These are phyloP conservation scores for Suillus occidentalis DNA, from an alignment of 768 basidiomycete species.

Conservation along the genomic window DNA sequence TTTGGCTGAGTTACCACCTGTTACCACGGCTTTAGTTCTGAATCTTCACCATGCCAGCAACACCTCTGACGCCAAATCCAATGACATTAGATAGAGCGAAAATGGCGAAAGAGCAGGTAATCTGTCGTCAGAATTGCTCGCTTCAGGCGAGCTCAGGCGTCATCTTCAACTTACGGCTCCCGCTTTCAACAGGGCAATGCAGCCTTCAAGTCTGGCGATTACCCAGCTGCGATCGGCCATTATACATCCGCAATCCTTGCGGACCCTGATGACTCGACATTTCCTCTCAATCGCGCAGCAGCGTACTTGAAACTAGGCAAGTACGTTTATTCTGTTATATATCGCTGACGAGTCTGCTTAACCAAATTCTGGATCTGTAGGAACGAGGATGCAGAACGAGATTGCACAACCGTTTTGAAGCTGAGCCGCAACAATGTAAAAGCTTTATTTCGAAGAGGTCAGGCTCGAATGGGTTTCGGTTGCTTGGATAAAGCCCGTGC, in stretches of 20 bases:
- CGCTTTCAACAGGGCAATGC: slow-evolving; percentile 66
- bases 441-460: slow-evolving; percentile 74
- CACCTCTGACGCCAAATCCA: background rate
- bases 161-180: background rate
- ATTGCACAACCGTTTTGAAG: slow-evolving; percentile 66
- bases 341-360: background rate
- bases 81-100: slow-evolving; percentile 38
- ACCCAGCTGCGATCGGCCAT: slow-evolving; percentile 76
- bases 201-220: slow-evolving; percentile 82
- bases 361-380: slow-evolving; percentile 37
- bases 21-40: background rate
- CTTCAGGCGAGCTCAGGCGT: background rate
- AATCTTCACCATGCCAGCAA: background rate
- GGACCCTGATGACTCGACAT: slow-evolving; percentile 70
- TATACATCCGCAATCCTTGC: slow-evolving; percentile 81
- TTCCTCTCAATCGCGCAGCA: slow-evolving; percentile 84
- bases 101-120: slow-evolving; percentile 34
- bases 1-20: background rate
- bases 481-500: slow-evolving; percentile 56
- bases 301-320: slow-evolving; percentile 95
- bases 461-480: slow-evolving; percentile 62
- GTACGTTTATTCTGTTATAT: slow-evolving; percentile 50
- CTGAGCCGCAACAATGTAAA: slow-evolving; percentile 68
- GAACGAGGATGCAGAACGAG: slow-evolving; percentile 76
- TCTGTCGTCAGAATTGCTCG: background rate